phyloP scores from a whole-genome alignment of 2,329 filamentous ascomycete genomes.

The Penicillium brasilianum region DNA sequence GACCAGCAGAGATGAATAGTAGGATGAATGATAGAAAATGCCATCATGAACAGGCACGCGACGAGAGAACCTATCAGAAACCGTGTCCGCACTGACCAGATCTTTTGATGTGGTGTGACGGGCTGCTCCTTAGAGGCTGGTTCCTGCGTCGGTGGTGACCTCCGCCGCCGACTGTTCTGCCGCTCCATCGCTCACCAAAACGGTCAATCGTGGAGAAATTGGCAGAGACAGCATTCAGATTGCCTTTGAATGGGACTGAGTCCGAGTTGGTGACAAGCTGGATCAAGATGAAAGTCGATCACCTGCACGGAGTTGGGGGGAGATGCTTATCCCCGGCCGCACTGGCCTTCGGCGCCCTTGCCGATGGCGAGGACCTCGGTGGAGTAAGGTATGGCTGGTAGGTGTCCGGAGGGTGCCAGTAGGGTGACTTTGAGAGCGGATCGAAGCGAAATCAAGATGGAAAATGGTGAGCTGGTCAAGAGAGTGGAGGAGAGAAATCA shows the following conservation, averaged over 20 bases:
- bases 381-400: background rate
- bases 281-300: background rate
- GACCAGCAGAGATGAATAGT: conserved; percentile 2
- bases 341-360: conserved; percentile 17
- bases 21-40: conserved; percentile 23
- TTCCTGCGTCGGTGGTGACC: conserved; percentile 12
- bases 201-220: background rate
- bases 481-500: background rate
- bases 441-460: background rate
- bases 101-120: conserved; percentile 2
- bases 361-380: background rate
- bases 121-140: background rate
- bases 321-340: background rate
- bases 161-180: conserved; percentile 26
- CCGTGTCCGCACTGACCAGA: conserved; percentile 16
- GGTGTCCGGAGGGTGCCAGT: background rate
- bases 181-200: conserved; percentile 21
- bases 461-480: background rate
- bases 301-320: background rate
- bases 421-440: conserved; percentile 1
- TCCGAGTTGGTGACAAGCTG: background rate
- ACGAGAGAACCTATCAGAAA: conserved; percentile 16
- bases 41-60: conserved; percentile 22
- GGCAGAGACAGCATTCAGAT: background rate
- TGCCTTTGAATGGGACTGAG: background rate